Evolutionary conservation across 805 yeast species (phyloP).

Genomic region (Grigorovia jiainica): DNA sequence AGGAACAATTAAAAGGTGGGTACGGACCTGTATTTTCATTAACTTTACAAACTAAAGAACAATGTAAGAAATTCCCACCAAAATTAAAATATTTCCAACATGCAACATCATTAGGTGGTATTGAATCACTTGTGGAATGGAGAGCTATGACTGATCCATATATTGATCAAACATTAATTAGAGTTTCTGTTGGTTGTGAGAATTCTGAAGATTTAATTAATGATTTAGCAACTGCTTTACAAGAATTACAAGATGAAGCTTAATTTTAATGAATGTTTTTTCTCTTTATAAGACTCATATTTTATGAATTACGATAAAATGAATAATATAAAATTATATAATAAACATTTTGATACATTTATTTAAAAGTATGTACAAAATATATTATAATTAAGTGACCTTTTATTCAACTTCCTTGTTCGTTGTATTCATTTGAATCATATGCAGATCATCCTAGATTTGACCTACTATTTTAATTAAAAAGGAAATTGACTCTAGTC

Average conservation of each 20-base stretch:
- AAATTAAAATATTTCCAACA: slow-evolving; percentile 67
- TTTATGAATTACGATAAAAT: no score
- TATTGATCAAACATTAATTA: slow-evolving; percentile 47
- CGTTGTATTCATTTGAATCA: no score
- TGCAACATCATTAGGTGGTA: slow-evolving; percentile 90
- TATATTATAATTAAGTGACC: no score
- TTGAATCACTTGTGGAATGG: slow-evolving; percentile 88
- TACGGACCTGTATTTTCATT: slow-evolving; percentile 72
- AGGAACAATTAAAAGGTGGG: slow-evolving; percentile 56
- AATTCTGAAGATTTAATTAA: slow-evolving; percentile 63
- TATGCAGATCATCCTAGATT: no score
- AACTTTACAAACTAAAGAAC: slow-evolving; percentile 37
- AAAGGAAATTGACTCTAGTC: no score
- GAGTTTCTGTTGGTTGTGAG: slow-evolving; percentile 79
- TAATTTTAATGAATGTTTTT: not conserved
- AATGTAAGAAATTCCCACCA: slow-evolving; percentile 58
- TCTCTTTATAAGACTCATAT: no score
- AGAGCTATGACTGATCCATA: slow-evolving; percentile 61
- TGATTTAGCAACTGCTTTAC: slow-evolving; percentile 60
- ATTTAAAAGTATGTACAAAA: no score
- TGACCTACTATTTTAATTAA: no score
- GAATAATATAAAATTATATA: no score
- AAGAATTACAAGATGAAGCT: slow-evolving; percentile 7
- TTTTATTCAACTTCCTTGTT: no score
- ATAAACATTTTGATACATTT: no score